These are phyloP conservation scores for Naganishia friedmannii DNA, from an alignment of 768 basidiomycete species.

Conservation along the genomic window DNA sequence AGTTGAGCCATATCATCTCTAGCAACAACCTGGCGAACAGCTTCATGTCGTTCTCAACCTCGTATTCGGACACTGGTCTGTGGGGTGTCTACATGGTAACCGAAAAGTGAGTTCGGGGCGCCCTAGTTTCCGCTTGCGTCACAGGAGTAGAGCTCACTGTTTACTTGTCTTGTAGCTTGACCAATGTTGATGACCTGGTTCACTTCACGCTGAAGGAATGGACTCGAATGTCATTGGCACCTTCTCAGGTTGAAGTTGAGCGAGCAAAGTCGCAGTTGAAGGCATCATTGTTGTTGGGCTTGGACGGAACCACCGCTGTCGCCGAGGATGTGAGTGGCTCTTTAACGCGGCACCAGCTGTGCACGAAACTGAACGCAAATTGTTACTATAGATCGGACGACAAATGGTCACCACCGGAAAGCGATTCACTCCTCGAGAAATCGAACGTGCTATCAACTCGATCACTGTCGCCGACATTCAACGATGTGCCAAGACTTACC, in stretches of 20 bases:
- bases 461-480: constrained; percentile 85
- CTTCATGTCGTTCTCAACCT: constrained; percentile 98
- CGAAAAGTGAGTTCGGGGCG: constrained; percentile 63
- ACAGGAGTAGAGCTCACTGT: neutral
- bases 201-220: constrained; percentile 96
- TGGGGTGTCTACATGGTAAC: constrained; percentile 98
- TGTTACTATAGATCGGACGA: constrained; percentile 66
- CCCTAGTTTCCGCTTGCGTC: neutral
- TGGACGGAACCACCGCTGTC: constrained; percentile 94
- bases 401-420: constrained; percentile 92
- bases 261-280: constrained; percentile 98
- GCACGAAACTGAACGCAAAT: neutral
- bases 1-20: constrained; percentile 85
- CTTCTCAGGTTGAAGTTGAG: constrained; percentile 83
- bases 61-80: constrained; percentile 95
- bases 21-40: constrained; percentile 95
- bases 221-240: constrained; percentile 87
- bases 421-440: constrained; percentile 85
- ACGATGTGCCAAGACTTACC: constrained; percentile 90
- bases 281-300: constrained; percentile 79
- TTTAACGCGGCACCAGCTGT: too few relatives aligned
- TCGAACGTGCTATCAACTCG: constrained; percentile 85
- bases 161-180: constrained; percentile 53
- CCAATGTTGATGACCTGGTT: constrained; percentile 85
- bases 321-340: constrained; percentile 71